Base-by-base conservation (phyloP, 495 filamentous ascomycete genomes). In the Penicillium cinerascens region DNA sequence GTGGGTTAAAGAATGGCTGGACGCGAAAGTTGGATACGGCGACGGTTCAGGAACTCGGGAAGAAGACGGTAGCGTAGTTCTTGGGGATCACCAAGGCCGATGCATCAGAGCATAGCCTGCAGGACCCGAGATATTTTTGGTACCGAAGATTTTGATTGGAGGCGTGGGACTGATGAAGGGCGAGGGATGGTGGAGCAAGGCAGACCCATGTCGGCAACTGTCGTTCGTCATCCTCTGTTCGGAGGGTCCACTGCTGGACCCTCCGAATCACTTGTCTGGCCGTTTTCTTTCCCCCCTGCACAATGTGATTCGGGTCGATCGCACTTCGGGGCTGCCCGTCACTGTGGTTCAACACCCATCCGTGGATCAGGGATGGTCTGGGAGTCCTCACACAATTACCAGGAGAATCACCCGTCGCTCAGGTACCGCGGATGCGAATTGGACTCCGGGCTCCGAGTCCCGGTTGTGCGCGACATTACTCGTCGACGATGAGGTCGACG, bases 101-200 rank as follows among this genome's bases (percentile, higher is more conserved):
- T 44, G 38, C 54, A 51, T 26, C 38, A 47, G 29, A 33, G 42
- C 54, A 51, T 51, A 53, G 48, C 54, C 47, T 35, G 45, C 39
- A 53, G 52, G 52, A 44, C 39, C n/a, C 44, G 52, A 64, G 58
- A 61, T 65, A 65, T 65, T 65, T 65, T 65, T 61, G 61, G 61
- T 45, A 44, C 47, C 49, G 40, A 37, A 56, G 40, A 47, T 27
- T 56, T 43, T 63, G 59, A 63, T 59, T 58, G 59, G 62, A 53
- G 56, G 56, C 43, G 39, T 47, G 49, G 45, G 26, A 44, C 42
- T 49, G 36, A 52, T 20, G 46, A 44, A 46, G 44, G 51, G 38
- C 5, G 44, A 50, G 42, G 49, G 44, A 48, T 4, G 22, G 47
- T 56, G 47, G 59, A 59, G 53, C 23, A 39, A 33, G 18, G 18